These are phyloP conservation scores for Plasmodium chabaudi DNA, from an alignment of 169 alveolate genomes.

Conservation along the genomic window DNA sequence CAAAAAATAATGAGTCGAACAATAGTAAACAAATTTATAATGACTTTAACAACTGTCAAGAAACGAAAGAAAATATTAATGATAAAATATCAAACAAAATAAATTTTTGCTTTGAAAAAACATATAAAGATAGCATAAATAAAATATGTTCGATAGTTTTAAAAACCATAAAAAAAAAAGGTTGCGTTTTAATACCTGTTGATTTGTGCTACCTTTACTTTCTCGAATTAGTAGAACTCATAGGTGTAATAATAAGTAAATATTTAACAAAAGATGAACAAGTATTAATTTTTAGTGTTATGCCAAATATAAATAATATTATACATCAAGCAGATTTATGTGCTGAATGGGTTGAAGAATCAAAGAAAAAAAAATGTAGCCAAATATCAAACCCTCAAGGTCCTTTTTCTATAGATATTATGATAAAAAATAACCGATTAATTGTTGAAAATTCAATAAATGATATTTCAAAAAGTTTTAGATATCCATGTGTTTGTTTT, in stretches of 20 bases:
- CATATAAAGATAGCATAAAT: conserved; percentile 56
- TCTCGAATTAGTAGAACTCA: conserved; percentile 55
- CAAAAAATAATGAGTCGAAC: neutral
- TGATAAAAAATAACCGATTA: conserved; percentile 67
- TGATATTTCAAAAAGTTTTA: conserved; percentile 43
- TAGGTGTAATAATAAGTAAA: conserved; percentile 69
- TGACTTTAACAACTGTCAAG: neutral
- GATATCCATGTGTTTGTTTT: conserved; percentile 76
- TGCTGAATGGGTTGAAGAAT: conserved; percentile 77
- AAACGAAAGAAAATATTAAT: neutral
- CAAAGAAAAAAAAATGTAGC: conserved; percentile 68
- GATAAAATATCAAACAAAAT: conserved; percentile 8
- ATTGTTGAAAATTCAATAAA: conserved; percentile 50
- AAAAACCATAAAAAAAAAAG: conserved; percentile 54
- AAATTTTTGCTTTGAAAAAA: conserved; percentile 27
- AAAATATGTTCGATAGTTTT: conserved; percentile 65
- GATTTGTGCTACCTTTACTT: conserved; percentile 51
- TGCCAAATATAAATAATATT: conserved; percentile 40
- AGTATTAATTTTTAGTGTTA: conserved; percentile 32
- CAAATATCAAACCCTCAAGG: conserved; percentile 49
- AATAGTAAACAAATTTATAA: neutral
- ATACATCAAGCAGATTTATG: conserved; percentile 57
- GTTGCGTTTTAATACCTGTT: conserved; percentile 69
- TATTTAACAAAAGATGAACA: conserved; percentile 65
- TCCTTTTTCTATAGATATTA: conserved; percentile 65